These are phyloP conservation scores for Cardamine resedifolia DNA, from an alignment of 345 rosid species.

Conservation along the genomic window DNA sequence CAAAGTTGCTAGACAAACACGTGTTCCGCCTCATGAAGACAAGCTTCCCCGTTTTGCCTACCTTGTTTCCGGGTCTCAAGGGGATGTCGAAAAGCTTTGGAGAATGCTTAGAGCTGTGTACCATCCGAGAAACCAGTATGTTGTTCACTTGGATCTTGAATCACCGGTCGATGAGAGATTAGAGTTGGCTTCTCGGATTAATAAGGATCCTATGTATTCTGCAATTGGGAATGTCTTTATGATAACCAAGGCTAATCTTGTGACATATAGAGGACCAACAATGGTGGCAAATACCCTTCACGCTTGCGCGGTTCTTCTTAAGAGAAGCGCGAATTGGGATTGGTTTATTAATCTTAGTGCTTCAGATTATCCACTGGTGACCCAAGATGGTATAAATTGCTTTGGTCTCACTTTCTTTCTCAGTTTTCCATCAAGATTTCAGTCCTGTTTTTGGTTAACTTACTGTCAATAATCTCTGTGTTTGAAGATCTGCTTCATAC, in stretches of 20 bases:
- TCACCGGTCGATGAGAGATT: constrained; percentile 79
- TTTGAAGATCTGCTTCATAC: constrained; percentile 77
- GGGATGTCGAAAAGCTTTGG: constrained; percentile 94
- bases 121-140: constrained; percentile 90
- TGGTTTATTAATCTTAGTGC: constrained; percentile 99
- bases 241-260: constrained; percentile 95
- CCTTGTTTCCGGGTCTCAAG: constrained; percentile 93
- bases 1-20: constrained; percentile 44
- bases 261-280: constrained; percentile 95
- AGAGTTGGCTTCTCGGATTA: constrained; percentile 70
- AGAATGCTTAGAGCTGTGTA: constrained; percentile 87
- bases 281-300: constrained; percentile 99
- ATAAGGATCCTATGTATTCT: constrained; percentile 67
- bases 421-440: neutral
- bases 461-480: constrained; percentile 18
- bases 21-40: constrained; percentile 41
- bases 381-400: constrained; percentile 82
- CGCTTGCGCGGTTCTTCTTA: constrained; percentile 93
- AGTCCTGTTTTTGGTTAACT: constrained; percentile 9
- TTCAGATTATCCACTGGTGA: constrained; percentile 96
- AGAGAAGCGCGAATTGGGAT: constrained; percentile 85
- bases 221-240: constrained; percentile 72
- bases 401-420: constrained; percentile 1
- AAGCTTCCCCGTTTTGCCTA: constrained; percentile 82
- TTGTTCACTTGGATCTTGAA: constrained; percentile 94